Percentiles rank a stretch among this genome's conserved stretches.
phyloP scores from a whole-genome alignment of 495 filamentous ascomycete genomes.

The Xylaria curta region DNA sequence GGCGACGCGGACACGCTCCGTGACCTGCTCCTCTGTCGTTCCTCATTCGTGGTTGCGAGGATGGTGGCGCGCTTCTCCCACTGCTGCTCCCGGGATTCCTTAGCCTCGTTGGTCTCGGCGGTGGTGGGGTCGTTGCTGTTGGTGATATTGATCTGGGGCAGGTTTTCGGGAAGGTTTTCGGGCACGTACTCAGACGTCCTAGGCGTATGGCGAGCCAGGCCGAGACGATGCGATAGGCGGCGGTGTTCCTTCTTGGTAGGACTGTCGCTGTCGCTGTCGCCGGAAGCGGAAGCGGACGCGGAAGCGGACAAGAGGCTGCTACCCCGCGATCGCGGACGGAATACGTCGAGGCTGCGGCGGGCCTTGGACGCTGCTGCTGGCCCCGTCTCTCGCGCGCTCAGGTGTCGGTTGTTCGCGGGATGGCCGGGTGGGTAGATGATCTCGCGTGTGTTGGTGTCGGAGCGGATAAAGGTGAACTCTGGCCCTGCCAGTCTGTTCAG shows the following conservation, averaged over 20 bases:
- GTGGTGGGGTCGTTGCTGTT: slow-evolving; percentile 45
- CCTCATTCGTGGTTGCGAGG: slow-evolving; percentile 71
- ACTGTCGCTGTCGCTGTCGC: slow-evolving; percentile 47
- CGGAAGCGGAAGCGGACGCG: slow-evolving; percentile 36
- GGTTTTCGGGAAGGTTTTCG: slow-evolving; percentile 75
- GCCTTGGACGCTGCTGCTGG: slow-evolving; percentile 30
- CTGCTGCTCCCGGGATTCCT: slow-evolving; percentile 55
- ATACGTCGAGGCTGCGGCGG: slow-evolving; percentile 45
- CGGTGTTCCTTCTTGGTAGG: slow-evolving; percentile 35
- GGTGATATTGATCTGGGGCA: slow-evolving; percentile 71
- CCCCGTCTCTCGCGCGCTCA: slow-evolving; percentile 41
- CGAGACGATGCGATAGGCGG: slow-evolving; percentile 73
- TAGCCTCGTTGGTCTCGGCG: slow-evolving; percentile 50
- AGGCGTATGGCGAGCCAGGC: slow-evolving; percentile 64
- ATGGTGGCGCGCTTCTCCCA: slow-evolving; percentile 94
- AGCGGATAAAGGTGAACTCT: slow-evolving; percentile 83
- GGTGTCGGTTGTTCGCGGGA: slow-evolving; percentile 38
- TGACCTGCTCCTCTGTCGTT: slow-evolving; percentile 49
- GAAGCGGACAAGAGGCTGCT: slow-evolving; percentile 52
- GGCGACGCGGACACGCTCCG: slow-evolving; percentile 34
- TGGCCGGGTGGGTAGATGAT: slow-evolving; percentile 69
- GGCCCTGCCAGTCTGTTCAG: slow-evolving; percentile 54
- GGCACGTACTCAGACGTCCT: slow-evolving; percentile 78
- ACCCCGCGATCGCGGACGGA: slow-evolving; percentile 52
- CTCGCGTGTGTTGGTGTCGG: slow-evolving; percentile 81